phyloP scores from a whole-genome alignment of 2,329 filamentous ascomycete species.

The Claviceps sorghi region DNA sequence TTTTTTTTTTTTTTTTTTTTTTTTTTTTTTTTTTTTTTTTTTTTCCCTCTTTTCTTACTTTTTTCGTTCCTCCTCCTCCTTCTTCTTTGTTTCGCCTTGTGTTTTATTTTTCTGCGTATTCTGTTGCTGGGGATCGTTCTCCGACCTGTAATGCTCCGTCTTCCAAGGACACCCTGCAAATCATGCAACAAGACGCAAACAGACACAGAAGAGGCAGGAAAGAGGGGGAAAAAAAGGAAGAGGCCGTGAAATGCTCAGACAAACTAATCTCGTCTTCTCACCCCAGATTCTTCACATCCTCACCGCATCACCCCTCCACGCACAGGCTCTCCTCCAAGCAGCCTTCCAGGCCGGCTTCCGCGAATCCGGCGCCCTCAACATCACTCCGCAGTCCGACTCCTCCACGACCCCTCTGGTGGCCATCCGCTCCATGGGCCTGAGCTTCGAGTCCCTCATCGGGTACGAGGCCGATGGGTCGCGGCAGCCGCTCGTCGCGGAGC shows the following conservation, averaged over 20 bases:
- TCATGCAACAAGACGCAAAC: too few relatives aligned
- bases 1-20: not conserved
- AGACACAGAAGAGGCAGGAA: not conserved
- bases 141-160: too few relatives aligned
- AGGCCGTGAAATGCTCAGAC: too few relatives aligned
- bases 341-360: constrained; percentile 74
- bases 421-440: constrained; percentile 68
- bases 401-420: constrained; percentile 57
- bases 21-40: constrained; percentile 28
- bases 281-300: constrained; percentile 75
- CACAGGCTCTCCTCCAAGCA: constrained; percentile 60
- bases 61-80: too few relatives aligned
- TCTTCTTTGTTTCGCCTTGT: too few relatives aligned
- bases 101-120: too few relatives aligned
- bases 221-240: too few relatives aligned
- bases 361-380: constrained; percentile 70
- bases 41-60: not conserved
- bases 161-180: too few relatives aligned
- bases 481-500: constrained; percentile 42
- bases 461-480: constrained; percentile 25
- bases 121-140: too few relatives aligned
- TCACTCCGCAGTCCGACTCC: constrained; percentile 26
- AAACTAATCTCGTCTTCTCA: not conserved
- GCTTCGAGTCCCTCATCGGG: constrained; percentile 70
- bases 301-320: constrained; percentile 58